phyloP scores from a whole-genome alignment of 2,329 filamentous ascomycete species.

The Fusarium transvaalense region DNA sequence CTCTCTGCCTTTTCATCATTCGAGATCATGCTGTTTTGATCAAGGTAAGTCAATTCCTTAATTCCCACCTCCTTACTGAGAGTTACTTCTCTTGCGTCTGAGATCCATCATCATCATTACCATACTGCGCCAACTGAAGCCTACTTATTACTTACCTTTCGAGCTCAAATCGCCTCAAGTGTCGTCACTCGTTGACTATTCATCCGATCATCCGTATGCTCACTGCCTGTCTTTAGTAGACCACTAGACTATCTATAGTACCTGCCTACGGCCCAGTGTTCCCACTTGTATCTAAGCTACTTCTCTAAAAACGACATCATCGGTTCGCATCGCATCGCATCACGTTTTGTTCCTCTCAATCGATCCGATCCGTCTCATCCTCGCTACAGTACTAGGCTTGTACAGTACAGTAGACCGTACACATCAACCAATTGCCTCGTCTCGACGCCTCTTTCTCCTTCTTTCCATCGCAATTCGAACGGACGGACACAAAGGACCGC shows the following conservation, averaged over 20 bases:
- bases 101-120: not conserved
- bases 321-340: conserved; percentile 19
- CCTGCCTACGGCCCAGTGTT: not conserved
- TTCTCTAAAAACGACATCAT: conserved; percentile 28
- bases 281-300: conserved; percentile 8
- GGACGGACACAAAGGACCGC: conserved; percentile 17
- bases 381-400: not conserved
- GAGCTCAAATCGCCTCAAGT: not conserved
- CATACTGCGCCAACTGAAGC: not conserved
- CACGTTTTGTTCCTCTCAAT: conserved; percentile 21
- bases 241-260: not conserved
- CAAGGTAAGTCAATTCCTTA: not conserved
- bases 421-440: conserved; percentile 35
- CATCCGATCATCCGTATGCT: not conserved
- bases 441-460: conserved; percentile 11
- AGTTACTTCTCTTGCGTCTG: not conserved
- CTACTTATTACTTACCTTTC: not conserved
- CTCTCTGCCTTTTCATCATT: conserved; percentile 1
- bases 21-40: conserved; percentile 1
- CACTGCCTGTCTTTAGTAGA: not conserved
- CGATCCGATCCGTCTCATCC: conserved; percentile 13
- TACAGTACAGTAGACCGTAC: conserved; percentile 39
- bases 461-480: conserved; percentile 15
- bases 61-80: not conserved
- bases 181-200: conserved; percentile 11